phyloP scores from a whole-genome alignment of 1,284 basidiomycete species.

The Phellinidium pouzarii region DNA sequence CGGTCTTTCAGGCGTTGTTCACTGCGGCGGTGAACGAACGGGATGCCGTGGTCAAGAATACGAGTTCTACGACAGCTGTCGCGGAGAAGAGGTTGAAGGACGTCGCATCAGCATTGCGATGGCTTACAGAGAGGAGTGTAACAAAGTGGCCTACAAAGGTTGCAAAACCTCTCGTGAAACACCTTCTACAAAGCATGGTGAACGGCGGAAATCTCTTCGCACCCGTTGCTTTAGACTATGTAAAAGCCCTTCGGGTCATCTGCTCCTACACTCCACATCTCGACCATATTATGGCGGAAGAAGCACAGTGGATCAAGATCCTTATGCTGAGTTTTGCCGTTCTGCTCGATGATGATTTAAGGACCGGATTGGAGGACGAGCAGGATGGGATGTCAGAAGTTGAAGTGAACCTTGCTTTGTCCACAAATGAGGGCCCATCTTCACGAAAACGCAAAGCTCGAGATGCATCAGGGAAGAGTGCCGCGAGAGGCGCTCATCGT shows the following conservation, averaged over 20 bases:
- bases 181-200: conserved; percentile 61
- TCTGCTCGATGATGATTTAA: conserved; percentile 59
- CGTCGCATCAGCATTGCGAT: conserved; percentile 60
- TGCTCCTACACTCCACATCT: conserved; percentile 70
- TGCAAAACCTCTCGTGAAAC: conserved; percentile 51
- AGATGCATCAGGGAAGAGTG: background rate
- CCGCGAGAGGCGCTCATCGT: conserved; percentile 20
- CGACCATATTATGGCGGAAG: conserved; percentile 54
- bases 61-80: conserved; percentile 31
- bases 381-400: conserved; percentile 25
- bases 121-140: conserved; percentile 56
- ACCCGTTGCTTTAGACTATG: conserved; percentile 73
- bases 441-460: conserved; percentile 7
- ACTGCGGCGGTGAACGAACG: conserved; percentile 59
- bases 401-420: conserved; percentile 21
- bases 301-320: conserved; percentile 59
- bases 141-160: conserved; percentile 47
- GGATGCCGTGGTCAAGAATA: conserved; percentile 45
- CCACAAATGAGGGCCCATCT: conserved; percentile 21
- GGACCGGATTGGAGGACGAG: conserved; percentile 34
- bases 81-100: conserved; percentile 55
- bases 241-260: conserved; percentile 66
- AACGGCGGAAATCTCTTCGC: conserved; percentile 50
- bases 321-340: conserved; percentile 73
- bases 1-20: conserved; percentile 72